Conservation (phyloP, 768 basidiomycete species). For the Sutorius australiensis region DNA sequence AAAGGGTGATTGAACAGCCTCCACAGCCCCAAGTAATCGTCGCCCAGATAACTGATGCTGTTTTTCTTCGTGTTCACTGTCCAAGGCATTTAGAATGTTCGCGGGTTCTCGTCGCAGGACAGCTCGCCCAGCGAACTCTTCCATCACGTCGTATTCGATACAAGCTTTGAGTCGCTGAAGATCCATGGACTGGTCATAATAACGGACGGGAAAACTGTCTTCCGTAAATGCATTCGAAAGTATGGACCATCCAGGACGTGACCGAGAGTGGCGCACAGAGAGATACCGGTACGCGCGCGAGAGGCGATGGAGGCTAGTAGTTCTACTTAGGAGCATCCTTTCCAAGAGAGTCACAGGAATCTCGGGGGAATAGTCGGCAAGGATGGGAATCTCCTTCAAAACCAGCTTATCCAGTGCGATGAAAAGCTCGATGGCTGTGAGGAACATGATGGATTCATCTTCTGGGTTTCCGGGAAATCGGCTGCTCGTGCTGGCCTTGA, state of each 20-base stretch:
- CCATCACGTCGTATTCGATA: conserved; percentile 12
- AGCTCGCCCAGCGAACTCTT: conserved; percentile 6
- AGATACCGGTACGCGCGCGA: not conserved
- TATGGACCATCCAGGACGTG: not conserved
- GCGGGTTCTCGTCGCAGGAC: conserved; percentile 7
- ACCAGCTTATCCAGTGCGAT: conserved; percentile 22
- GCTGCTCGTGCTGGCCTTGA: not conserved
- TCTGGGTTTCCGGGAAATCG: conserved; percentile 24
- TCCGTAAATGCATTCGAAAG: not conserved
- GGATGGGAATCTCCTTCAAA: not conserved
- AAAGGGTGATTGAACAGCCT: no score
- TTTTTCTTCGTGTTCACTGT: not conserved
- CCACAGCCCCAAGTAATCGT: not conserved
- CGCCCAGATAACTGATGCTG: not conserved
- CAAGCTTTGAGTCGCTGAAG: not conserved
- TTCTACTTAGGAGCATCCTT: not conserved
- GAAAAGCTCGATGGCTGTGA: conserved; percentile 35
- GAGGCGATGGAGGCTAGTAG: not conserved
- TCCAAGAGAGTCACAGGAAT: not conserved
- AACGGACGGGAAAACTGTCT: not conserved
- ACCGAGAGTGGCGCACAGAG: not conserved
- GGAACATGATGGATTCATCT: conserved; percentile 36
- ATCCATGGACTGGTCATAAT: not conserved
- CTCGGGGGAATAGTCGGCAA: not conserved
- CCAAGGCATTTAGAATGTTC: not conserved